Evolutionary conservation across 495 filamentous ascomycete species (phyloP).

Genomic region (Hypoxylon subgilvum): DNA sequence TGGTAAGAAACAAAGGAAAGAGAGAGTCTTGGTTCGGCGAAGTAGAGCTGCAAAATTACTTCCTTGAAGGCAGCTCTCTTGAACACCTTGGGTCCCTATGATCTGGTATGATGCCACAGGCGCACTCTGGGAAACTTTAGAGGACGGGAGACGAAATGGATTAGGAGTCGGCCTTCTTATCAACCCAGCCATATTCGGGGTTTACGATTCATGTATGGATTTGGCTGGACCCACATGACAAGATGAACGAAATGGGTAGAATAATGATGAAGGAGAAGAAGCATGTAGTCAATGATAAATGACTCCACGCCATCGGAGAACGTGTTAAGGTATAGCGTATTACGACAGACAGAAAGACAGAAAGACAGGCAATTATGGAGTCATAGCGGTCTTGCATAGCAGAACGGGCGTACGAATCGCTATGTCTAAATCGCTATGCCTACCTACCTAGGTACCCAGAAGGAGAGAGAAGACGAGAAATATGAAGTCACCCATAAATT

Average conservation of each 20-base stretch:
- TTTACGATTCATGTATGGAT: conserved; percentile 16
- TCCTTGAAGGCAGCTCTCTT: neutral
- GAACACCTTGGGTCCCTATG: neutral
- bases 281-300: too few species aligned
- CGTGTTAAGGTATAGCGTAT: conserved; percentile 1
- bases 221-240: conserved; percentile 21
- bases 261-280: too few species aligned
- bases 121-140: neutral
- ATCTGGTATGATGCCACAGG: neutral
- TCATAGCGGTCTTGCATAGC: conserved; percentile 29
- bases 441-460: conserved; percentile 11
- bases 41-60: too few species aligned
- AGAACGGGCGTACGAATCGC: conserved; percentile 12
- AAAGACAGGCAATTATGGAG: conserved; percentile 5
- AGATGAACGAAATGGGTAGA: conserved; percentile 9
- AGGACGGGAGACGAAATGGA: neutral
- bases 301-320: conserved; percentile 1
- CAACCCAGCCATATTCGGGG: neutral
- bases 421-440: too few species aligned
- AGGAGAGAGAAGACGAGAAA: conserved; percentile 1
- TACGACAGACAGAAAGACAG: neutral
- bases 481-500: conserved; percentile 8
- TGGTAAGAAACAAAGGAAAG: conserved; percentile 53
- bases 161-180: too few species aligned
- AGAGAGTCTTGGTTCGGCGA: neutral